Conservation (phyloP, 495 filamentous ascomycete genomes). For the Neurospora sp. region DNA sequence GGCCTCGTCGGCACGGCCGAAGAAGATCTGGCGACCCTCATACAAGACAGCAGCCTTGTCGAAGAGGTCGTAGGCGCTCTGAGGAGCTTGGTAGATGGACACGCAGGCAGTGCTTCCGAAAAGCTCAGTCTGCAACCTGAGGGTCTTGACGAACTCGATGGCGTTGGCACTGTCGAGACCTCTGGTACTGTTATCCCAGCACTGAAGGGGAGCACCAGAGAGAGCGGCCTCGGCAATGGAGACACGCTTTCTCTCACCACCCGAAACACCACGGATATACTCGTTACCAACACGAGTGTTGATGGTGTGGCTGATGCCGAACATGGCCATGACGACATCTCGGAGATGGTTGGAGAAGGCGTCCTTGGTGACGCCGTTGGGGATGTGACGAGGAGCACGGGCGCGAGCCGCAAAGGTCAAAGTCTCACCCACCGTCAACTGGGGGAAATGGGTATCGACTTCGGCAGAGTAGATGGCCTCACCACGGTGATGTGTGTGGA, state of each 20-base stretch:
- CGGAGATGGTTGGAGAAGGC: conserved; percentile 55
- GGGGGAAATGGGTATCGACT: conserved; percentile 74
- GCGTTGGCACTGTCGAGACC: conserved; percentile 74
- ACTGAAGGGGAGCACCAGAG: conserved; percentile 57
- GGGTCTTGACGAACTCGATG: conserved; percentile 64
- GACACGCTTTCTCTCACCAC: conserved; percentile 76
- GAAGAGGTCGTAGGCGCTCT: conserved; percentile 67
- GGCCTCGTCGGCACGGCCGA: conserved; percentile 52
- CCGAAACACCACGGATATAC: conserved; percentile 67
- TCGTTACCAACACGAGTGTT: conserved; percentile 75
- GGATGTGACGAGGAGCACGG: conserved; percentile 52
- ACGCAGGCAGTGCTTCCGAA: conserved; percentile 57
- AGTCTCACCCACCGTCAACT: conserved; percentile 69
- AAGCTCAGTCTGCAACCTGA: conserved; percentile 56
- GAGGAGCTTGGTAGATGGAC: conserved; percentile 78
- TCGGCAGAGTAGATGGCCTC: conserved; percentile 78
- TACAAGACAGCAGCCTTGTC: conserved; percentile 73
- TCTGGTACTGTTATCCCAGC: conserved; percentile 80
- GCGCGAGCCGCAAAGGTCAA: conserved; percentile 66
- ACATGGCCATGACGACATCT: conserved; percentile 71
- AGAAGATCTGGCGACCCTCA: conserved; percentile 77
- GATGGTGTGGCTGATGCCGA: conserved; percentile 64
- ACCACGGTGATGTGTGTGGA: conserved; percentile 61
- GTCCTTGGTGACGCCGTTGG: conserved; percentile 46
- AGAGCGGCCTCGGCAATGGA: conserved; percentile 67